These are phyloP conservation scores for Laguncularia racemosa DNA, from an alignment of 345 rosid species.

Conservation along the genomic window DNA sequence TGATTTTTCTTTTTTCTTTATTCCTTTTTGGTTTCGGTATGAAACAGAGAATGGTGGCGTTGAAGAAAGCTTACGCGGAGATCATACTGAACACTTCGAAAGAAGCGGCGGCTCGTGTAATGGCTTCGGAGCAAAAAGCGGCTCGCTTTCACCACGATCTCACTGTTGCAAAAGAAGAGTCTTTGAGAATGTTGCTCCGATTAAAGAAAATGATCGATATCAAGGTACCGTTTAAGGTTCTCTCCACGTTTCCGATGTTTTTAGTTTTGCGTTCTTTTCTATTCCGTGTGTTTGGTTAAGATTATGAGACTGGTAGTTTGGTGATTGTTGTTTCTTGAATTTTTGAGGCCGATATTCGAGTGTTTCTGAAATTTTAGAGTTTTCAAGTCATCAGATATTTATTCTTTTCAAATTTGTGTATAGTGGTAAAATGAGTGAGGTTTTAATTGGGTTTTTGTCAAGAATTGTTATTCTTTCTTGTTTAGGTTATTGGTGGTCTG, in stretches of 20 bases:
- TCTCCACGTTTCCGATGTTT: not conserved
- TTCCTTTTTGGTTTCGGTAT: not conserved
- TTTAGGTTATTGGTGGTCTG: no score
- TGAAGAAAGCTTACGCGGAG: slow-evolving; percentile 78
- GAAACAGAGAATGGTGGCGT: slow-evolving; percentile 41
- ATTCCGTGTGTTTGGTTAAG: no score
- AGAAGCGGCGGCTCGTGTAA: slow-evolving; percentile 61
- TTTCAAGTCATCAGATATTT: no score
- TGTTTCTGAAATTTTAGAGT: no score
- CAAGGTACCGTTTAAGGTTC: slow-evolving; percentile 25
- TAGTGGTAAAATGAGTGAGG: no score
- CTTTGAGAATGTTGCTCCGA: slow-evolving; percentile 53
- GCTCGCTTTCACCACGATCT: slow-evolving; percentile 45
- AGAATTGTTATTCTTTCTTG: no score
- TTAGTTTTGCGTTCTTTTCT: no score
- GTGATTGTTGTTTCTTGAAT: no score
- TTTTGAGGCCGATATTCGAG: no score
- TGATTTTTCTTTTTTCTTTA: not conserved
- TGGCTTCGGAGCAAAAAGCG: slow-evolving; percentile 43
- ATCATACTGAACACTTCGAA: slow-evolving; percentile 61
- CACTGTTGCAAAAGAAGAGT: slow-evolving; percentile 37
- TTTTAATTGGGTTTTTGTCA: no score
- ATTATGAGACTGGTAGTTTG: no score
- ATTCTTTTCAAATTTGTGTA: no score
- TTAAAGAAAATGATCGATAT: slow-evolving; percentile 56